A percentile compares a stretch with the other conserved stretches of the same genome.
Conservation (phyloP, 1,139 yeast species). For the Debaryomyces psychrophilus region DNA sequence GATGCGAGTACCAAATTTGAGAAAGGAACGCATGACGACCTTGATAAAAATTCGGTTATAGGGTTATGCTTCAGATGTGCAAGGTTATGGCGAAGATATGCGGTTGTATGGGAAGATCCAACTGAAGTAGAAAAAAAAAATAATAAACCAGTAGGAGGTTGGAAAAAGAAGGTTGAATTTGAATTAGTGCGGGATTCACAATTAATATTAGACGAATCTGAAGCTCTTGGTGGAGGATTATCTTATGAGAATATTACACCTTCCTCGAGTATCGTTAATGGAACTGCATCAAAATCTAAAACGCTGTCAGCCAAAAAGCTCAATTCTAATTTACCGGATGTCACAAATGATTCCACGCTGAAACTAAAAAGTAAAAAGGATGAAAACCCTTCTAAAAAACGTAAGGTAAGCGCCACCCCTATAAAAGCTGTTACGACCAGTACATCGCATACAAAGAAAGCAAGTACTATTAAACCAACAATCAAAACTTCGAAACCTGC, state of each 20-base stretch:
- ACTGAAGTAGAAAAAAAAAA: constrained; percentile 60
- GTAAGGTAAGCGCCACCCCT: not conserved
- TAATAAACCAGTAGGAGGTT: constrained; percentile 42
- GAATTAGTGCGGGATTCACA: constrained; percentile 73
- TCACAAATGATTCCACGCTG: not conserved
- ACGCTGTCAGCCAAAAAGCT: not conserved
- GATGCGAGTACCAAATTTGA: constrained; percentile 37
- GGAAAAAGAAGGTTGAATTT: constrained; percentile 66
- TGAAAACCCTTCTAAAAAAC: constrained; percentile 5
- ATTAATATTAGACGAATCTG: constrained; percentile 53
- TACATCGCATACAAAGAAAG: not conserved
- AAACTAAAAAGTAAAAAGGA: constrained; percentile 1
- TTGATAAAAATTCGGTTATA: constrained; percentile 30
- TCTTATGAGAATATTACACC: constrained; percentile 17
- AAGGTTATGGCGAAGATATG: constrained; percentile 87
- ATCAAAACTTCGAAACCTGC: not conserved
- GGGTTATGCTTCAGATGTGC: constrained; percentile 90
- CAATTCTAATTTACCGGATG: not conserved
- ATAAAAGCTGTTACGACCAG: not conserved
- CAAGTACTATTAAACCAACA: not conserved
- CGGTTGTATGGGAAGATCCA: constrained; percentile 87
- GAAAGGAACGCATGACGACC: constrained; percentile 20
- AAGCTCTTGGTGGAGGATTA: constrained; percentile 20
- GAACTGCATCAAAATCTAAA: constrained; percentile 6
- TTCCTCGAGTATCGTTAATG: constrained; percentile 1